Evolutionary conservation across 495 filamentous ascomycete genomes (phyloP), one percentile per base, ranked within the genome.

Genomic region (Penicillium canescens): DNA sequence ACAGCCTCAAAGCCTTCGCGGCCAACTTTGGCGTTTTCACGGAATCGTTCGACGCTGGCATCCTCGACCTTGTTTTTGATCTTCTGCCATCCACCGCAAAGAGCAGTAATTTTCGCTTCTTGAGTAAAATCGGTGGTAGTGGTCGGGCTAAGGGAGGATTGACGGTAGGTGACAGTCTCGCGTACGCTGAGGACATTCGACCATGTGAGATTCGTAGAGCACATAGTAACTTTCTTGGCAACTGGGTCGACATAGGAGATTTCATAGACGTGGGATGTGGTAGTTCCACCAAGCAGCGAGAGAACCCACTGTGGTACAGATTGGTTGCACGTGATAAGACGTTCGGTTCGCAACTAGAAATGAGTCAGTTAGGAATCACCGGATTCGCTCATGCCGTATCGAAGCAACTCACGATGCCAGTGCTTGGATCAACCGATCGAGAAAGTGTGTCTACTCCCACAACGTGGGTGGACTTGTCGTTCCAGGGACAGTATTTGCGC

Each of bases 401-500:
- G 31, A 38, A 39, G 24, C 24, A 9, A 80, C 86, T 73, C 70
- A 90, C 86, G 50, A 98, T 92, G 60, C 92, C 90, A 33, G 92
- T 96, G 11, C 62, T 66, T 0, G 87, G 75, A 63, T 98, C 94
- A 46, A 98, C 81, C n/a, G 65, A 68, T 35, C 95, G 86, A 37
- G 85, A 87, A 50, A 98, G 68, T 4, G 93, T 98, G 73, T 98
- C 94, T 54, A 98, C 95, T 57, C 89, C 91, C 49, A 96, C 80
- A 42, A 98, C 94, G 69, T 98, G 94, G 24, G 89, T 89, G 1
- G 87, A 89, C 71, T 95, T 92, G 59, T 96, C 84, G 75, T 98
- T 98, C 94, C 94, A 97, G 31, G 92, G 91, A 69, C 90, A 95
- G 77, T 98, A 98, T 73, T 98, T 98, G 44, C 86, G 86, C 94